phyloP scores from a whole-genome alignment of 1,139 yeast species.

The Yamadazyma diospyri region DNA sequence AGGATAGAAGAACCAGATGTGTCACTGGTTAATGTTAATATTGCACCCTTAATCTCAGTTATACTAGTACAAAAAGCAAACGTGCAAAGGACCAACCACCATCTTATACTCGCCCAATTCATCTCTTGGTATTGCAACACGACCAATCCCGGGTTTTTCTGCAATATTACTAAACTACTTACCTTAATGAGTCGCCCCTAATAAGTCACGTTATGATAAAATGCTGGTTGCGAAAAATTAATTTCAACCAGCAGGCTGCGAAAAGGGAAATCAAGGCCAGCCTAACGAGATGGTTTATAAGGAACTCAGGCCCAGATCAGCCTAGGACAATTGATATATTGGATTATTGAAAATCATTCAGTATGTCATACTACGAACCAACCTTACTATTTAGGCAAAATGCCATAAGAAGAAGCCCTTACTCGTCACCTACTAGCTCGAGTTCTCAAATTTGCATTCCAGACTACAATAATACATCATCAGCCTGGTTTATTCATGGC shows the following conservation, averaged over 20 bases:
- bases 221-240: slow-evolving; percentile 5
- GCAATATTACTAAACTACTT: too few species aligned
- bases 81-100: too few species aligned
- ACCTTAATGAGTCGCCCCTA: too few species aligned
- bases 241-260: slow-evolving; percentile 5
- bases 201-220: too few species aligned
- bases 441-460: slow-evolving; percentile 3
- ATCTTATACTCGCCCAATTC: too few species aligned
- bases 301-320: too few species aligned
- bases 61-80: too few species aligned
- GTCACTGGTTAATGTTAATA: not conserved
- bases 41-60: slow-evolving; percentile 1
- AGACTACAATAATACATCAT: not conserved
- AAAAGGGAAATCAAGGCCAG: slow-evolving; percentile 4
- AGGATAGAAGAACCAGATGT: not conserved
- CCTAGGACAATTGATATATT: slow-evolving; percentile 4
- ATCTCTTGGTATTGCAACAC: too few species aligned
- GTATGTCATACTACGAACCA: slow-evolving; percentile 35
- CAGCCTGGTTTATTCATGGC: slow-evolving; percentile 4
- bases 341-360: not conserved
- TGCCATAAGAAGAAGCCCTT: slow-evolving; percentile 36
- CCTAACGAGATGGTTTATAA: not conserved
- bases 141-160: too few species aligned
- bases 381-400: slow-evolving; percentile 43
- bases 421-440: slow-evolving; percentile 25